Percentiles rank a stretch among this genome's conserved stretches.
These are phyloP conservation scores for Epichloe coenophiala DNA, from an alignment of 2,329 filamentous ascomycete species.

Conservation along the genomic window DNA sequence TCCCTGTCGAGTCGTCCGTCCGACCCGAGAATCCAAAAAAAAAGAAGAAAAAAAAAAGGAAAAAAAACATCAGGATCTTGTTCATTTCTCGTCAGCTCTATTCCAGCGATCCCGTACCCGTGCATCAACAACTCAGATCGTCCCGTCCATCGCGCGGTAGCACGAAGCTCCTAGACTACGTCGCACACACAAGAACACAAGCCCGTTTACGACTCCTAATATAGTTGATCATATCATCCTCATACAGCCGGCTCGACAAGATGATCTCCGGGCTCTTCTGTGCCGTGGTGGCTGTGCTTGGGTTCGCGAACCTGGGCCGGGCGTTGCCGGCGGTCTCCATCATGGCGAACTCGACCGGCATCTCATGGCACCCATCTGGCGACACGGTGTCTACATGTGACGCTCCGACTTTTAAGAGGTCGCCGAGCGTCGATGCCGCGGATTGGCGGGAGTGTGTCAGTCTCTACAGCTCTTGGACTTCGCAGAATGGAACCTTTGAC, in stretches of 20 bases:
- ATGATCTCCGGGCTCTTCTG: not conserved
- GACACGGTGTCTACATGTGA: conserved; percentile 15
- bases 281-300: not conserved
- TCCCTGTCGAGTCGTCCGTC: not conserved
- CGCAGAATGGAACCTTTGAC: conserved; percentile 18
- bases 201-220: not conserved
- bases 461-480: conserved; percentile 17
- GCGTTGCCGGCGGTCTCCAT: not conserved
- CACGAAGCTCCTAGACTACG: not conserved
- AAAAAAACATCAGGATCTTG: not conserved
- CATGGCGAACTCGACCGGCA: conserved; percentile 8
- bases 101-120: not conserved
- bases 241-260: not conserved
- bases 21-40: no score
- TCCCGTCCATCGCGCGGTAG: not conserved
- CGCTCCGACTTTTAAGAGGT: conserved; percentile 11
- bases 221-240: not conserved
- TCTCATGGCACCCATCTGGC: conserved; percentile 14
- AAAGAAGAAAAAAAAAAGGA: not conserved
- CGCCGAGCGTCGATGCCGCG: conserved; percentile 11
- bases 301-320: not conserved
- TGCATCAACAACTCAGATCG: not conserved
- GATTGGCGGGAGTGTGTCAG: conserved; percentile 19
- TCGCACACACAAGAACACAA: not conserved
- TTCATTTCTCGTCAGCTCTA: not conserved